These are phyloP conservation scores for Wallacemonas sp. DNA, from an alignment of 208 protist genomes.

Conservation along the genomic window DNA sequence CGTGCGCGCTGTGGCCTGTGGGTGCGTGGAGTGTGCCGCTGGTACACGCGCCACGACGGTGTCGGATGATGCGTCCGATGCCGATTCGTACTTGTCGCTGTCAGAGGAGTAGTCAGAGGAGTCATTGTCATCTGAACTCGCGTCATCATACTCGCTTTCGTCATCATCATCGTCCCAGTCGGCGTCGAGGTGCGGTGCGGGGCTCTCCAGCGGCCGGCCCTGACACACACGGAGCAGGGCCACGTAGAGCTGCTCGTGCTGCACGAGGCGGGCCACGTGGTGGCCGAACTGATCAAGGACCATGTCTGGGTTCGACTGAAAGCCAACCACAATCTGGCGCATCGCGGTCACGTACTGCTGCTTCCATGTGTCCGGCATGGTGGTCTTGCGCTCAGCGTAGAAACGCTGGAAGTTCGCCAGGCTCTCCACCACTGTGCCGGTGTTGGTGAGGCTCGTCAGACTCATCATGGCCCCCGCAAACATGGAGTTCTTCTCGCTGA, in stretches of 20 bases:
- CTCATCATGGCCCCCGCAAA: conserved; percentile 9
- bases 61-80: too few species aligned
- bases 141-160: neutral
- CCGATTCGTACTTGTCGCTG: too few species aligned
- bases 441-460: conserved; percentile 6
- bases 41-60: too few species aligned
- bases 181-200: conserved; percentile 4
- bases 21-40: neutral
- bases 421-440: conserved; percentile 10
- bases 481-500: conserved; percentile 13
- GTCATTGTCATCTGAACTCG: neutral
- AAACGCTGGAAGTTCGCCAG: conserved; percentile 12
- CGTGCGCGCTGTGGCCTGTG: neutral
- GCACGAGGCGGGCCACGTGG: conserved; percentile 22
- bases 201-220: conserved; percentile 16
- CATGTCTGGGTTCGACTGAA: conserved; percentile 18
- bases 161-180: conserved; percentile 1
- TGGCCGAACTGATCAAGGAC: conserved; percentile 21
- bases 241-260: conserved; percentile 31
- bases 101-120: neutral
- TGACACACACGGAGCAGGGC: conserved; percentile 29
- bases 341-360: conserved; percentile 24
- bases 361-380: conserved; percentile 15
- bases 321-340: conserved; percentile 25
- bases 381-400: conserved; percentile 9